Evolutionary conservation across 164 flowering plant genomes (phyloP).

Genomic region (Akebia trifoliata): DNA sequence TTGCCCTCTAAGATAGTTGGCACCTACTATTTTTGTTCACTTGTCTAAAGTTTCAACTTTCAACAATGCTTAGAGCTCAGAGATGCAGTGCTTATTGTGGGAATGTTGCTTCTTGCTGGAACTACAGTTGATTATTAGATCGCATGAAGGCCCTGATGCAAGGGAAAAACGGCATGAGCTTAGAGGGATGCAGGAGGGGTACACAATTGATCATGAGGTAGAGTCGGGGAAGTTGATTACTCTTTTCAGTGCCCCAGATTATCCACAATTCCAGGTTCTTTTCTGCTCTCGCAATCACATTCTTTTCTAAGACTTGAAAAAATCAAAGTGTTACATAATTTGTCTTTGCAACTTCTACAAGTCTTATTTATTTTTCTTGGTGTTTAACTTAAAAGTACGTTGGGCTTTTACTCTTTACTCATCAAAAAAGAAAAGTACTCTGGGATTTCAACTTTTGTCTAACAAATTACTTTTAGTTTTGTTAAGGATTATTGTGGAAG

Average conservation of each 20-base stretch:
- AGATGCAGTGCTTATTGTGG: conserved; percentile 11
- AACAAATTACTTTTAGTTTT: no score
- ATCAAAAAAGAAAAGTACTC: no score
- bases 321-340: not conserved
- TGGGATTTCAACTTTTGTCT: no score
- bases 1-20: no score
- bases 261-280: conserved; percentile 92
- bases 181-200: conserved; percentile 78
- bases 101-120: conserved; percentile 11
- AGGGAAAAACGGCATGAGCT: conserved; percentile 82
- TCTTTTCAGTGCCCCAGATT: conserved; percentile 95
- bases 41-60: not conserved
- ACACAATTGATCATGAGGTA: conserved; percentile 91
- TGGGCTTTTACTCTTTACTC: not conserved
- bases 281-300: not conserved
- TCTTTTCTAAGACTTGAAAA: not conserved
- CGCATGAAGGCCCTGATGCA: conserved; percentile 99
- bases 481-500: no score
- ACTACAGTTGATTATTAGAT: conserved; percentile 86
- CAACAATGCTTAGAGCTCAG: not conserved
- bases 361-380: not conserved
- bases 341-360: not conserved
- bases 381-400: not conserved
- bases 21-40: no score
- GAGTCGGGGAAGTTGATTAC: conserved; percentile 87